Evolutionary conservation across 768 basidiomycete species (phyloP).

Genomic region (Panus rudis): DNA sequence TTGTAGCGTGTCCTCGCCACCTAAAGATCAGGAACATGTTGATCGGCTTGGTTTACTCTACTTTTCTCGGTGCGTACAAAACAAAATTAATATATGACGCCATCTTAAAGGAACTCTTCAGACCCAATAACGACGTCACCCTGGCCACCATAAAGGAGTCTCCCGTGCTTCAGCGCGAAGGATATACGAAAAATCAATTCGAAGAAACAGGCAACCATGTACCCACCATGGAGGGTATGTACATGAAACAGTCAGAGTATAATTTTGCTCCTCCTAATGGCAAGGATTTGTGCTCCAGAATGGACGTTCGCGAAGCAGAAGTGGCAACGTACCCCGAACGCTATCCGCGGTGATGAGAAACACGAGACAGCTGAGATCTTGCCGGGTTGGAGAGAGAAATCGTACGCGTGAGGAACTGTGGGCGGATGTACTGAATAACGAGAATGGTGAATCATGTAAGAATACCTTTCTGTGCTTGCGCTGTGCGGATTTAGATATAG

Average conservation of each 20-base stretch:
- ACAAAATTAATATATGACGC: not conserved
- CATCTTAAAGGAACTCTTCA: constrained; percentile 6
- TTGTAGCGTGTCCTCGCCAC: constrained; percentile 37
- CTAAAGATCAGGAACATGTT: constrained; percentile 43
- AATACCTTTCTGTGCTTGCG: too few species aligned
- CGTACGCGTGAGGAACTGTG: constrained; percentile 28
- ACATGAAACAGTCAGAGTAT: not conserved
- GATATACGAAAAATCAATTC: constrained; percentile 39
- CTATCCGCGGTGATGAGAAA: constrained; percentile 22
- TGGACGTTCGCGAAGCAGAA: constrained; percentile 46
- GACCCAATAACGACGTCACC: constrained; percentile 37
- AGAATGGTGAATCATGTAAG: too few species aligned
- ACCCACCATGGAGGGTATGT: constrained; percentile 40
- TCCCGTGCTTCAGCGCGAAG: constrained; percentile 38
- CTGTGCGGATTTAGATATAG: too few species aligned
- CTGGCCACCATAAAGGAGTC: constrained; percentile 35
- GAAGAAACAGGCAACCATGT: constrained; percentile 33
- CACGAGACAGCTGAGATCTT: constrained; percentile 34
- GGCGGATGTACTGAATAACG: too few species aligned
- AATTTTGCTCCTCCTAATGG: not conserved
- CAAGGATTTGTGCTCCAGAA: constrained; percentile 19
- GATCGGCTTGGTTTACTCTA: constrained; percentile 47
- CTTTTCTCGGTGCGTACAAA: constrained; percentile 33
- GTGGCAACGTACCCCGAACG: constrained; percentile 38
- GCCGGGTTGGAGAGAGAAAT: constrained; percentile 38